Evolutionary conservation across 768 basidiomycete genomes (phyloP).

Genomic region (Russula vinacea): DNA sequence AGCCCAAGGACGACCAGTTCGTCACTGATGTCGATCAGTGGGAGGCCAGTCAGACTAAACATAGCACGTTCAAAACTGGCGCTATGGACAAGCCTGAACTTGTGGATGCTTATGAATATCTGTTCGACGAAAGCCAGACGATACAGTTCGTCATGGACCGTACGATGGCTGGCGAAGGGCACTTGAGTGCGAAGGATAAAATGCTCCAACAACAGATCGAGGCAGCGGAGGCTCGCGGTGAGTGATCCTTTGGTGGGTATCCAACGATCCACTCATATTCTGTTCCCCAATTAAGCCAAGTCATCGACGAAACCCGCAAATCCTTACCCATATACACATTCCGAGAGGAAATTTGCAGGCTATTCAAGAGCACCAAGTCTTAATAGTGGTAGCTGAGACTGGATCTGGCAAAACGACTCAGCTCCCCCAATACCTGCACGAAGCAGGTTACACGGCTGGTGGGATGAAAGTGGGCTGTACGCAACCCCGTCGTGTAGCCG

Average conservation of each 20-base stretch:
- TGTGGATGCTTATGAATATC: constrained; percentile 90
- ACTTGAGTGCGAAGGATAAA: constrained; percentile 80
- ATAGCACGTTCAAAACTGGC: constrained; percentile 86
- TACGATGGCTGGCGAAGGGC: constrained; percentile 61
- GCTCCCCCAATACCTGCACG: constrained; percentile 95
- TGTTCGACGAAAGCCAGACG: constrained; percentile 96
- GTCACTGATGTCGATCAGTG: constrained; percentile 97
- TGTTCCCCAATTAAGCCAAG: constrained; percentile 50
- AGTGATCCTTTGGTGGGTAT: constrained; percentile 21
- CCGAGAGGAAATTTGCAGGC: constrained; percentile 86
- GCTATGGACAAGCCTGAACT: constrained; percentile 85
- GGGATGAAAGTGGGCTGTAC: constrained; percentile 94
- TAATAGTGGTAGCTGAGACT: constrained; percentile 97
- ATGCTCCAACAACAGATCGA: constrained; percentile 85
- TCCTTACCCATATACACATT: constrained; percentile 88
- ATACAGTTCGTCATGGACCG: constrained; percentile 91
- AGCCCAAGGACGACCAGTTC: constrained; percentile 89
- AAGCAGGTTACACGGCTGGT: constrained; percentile 88
- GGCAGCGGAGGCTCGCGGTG: constrained; percentile 88
- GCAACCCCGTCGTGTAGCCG: constrained; percentile 96
- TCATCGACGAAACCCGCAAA: constrained; percentile 91
- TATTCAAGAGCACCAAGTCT: constrained; percentile 85
- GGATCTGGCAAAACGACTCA: constrained; percentile 99
- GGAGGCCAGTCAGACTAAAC: constrained; percentile 88
- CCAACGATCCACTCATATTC: constrained; percentile 12